A percentile compares a stretch with the other conserved stretches of the same genome.
These are phyloP conservation scores for Candida gigantensis DNA, from an alignment of 1,139 yeast genomes.

Conservation along the genomic window DNA sequence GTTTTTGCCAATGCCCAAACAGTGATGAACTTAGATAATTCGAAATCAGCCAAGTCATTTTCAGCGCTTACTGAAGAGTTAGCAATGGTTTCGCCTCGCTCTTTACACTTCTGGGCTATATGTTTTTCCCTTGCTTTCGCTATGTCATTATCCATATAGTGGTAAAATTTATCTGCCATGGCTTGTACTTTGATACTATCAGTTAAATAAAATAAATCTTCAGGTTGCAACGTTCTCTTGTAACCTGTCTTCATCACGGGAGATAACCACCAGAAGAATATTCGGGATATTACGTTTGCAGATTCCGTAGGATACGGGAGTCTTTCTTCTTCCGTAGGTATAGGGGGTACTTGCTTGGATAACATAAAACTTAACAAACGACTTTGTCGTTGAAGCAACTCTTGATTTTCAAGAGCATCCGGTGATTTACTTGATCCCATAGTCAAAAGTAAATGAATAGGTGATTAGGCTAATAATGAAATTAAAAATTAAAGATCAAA, in stretches of 20 bases:
- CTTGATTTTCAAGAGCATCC: constrained; percentile 13
- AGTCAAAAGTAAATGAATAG: not conserved
- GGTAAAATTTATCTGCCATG: constrained; percentile 34
- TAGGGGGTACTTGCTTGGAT: constrained; percentile 37
- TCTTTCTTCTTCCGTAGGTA: constrained; percentile 44
- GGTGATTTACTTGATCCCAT: too few species aligned
- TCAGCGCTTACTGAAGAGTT: constrained; percentile 21
- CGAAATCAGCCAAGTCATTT: constrained; percentile 25
- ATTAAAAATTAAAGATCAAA: too few species aligned
- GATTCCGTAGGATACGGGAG: constrained; percentile 31
- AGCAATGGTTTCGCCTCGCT: constrained; percentile 25
- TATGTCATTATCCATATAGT: constrained; percentile 23
- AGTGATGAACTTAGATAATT: constrained; percentile 20
- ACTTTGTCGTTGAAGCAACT: constrained; percentile 24
- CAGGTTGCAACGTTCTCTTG: constrained; percentile 48
- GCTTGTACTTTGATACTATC: constrained; percentile 38
- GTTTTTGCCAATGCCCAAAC: constrained; percentile 53
- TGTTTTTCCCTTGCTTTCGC: constrained; percentile 22
- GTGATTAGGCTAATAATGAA: too few species aligned
- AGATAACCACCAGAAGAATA: constrained; percentile 52
- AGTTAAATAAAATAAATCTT: constrained; percentile 44
- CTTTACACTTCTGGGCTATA: constrained; percentile 21
- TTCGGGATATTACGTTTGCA: constrained; percentile 37
- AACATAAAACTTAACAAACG: constrained; percentile 33
- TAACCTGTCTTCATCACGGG: constrained; percentile 54